A percentile compares a stretch with the other conserved stretches of the same genome.
phyloP scores from a whole-genome alignment of 768 basidiomycete species.

The Cystofilobasidium bisporidii region DNA sequence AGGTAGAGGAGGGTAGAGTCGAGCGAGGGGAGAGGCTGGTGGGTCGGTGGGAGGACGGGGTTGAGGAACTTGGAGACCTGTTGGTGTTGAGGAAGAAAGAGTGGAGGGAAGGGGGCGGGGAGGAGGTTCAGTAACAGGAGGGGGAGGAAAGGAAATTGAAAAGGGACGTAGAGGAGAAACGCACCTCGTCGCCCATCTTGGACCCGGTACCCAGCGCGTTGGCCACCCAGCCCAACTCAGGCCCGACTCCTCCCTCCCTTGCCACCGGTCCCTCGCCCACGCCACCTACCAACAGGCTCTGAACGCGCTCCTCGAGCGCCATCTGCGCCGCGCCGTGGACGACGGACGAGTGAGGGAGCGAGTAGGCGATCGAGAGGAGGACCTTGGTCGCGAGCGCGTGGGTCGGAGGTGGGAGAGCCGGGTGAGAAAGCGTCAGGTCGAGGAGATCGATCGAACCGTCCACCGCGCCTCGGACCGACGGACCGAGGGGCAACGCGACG shows the following conservation, averaged over 20 bases:
- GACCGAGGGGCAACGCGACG: not conserved
- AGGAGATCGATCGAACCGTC: not conserved
- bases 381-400: constrained; percentile 20
- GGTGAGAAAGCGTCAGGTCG: not conserved
- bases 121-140: too few relatives aligned
- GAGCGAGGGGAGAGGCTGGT: constrained; percentile 57
- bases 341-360: not conserved
- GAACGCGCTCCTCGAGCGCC: not conserved
- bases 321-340: not conserved
- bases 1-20: constrained; percentile 54
- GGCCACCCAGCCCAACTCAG: constrained; percentile 13
- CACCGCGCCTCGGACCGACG: not conserved
- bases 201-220: not conserved
- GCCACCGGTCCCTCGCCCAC: not conserved
- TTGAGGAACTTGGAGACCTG: constrained; percentile 47
- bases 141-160: too few relatives aligned
- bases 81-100: too few relatives aligned
- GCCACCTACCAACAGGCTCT: not conserved
- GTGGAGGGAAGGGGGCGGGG: not conserved
- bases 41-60: constrained; percentile 65
- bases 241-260: constrained; percentile 7
- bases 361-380: constrained; percentile 4
- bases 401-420: constrained; percentile 7
- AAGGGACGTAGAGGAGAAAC: not conserved
- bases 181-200: not conserved